These are phyloP conservation scores for Pichia deserticola DNA, from an alignment of 805 yeast species.

Conservation along the genomic window DNA sequence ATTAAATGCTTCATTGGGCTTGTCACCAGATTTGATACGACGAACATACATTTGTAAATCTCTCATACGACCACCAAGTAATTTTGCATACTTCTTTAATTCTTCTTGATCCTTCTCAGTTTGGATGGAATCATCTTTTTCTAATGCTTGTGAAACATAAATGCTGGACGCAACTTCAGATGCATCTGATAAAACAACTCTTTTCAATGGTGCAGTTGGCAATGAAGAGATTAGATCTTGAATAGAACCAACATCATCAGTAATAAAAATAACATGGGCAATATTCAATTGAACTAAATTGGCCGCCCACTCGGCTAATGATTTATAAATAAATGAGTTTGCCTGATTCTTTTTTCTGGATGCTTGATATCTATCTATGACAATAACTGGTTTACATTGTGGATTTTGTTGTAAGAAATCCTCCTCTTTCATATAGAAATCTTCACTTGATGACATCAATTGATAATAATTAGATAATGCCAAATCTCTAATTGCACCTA, in stretches of 20 bases:
- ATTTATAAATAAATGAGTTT: conserved; percentile 61
- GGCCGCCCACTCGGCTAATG: conserved; percentile 86
- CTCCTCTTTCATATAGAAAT: conserved; percentile 49
- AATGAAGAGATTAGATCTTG: conserved; percentile 62
- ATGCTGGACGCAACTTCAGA: conserved; percentile 58
- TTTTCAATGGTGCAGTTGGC: conserved; percentile 83
- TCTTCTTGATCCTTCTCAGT: conserved; percentile 23
- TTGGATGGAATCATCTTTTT: conserved; percentile 9
- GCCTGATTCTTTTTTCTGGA: conserved; percentile 47
- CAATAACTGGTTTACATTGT: conserved; percentile 76
- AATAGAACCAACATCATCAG: conserved; percentile 76
- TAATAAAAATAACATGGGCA: conserved; percentile 85
- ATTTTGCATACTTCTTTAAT: conserved; percentile 53
- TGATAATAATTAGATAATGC: conserved; percentile 38
- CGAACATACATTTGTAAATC: conserved; percentile 88
- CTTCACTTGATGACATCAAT: conserved; percentile 19
- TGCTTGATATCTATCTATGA: conserved; percentile 62
- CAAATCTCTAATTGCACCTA: conserved; percentile 66
- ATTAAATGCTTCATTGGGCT: conserved; percentile 63
- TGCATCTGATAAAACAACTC: conserved; percentile 74
- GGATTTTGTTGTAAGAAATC: conserved; percentile 82
- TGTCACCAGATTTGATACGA: conserved; percentile 82
- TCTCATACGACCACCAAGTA: conserved; percentile 91
- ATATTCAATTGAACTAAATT: conserved; percentile 63
- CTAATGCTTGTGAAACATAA: conserved; percentile 57